Percentiles rank a stretch among this genome's conserved stretches.
Evolutionary conservation across 257 asterid species (phyloP).

Genomic region (Apocynum venetum): DNA sequence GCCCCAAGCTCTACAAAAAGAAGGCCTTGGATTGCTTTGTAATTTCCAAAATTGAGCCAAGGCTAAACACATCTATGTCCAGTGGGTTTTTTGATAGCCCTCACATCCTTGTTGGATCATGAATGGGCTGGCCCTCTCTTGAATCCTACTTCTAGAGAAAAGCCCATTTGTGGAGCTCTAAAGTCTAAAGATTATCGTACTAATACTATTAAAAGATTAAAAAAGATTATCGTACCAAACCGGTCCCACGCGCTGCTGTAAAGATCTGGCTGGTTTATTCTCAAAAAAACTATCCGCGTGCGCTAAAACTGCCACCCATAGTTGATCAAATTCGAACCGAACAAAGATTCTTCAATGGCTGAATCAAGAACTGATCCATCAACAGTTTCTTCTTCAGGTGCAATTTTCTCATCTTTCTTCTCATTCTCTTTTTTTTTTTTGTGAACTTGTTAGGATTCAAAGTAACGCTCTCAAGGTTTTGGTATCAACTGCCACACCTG

Average conservation of each 20-base stretch:
- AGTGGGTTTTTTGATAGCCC: no score
- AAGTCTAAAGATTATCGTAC: no score
- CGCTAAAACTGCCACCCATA: background rate
- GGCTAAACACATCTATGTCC: no score
- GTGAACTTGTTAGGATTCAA: background rate
- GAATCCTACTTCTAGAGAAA: no score
- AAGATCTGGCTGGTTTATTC: background rate
- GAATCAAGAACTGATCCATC: constrained; percentile 31
- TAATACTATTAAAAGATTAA: no score
- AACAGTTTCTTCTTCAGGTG: constrained; percentile 39
- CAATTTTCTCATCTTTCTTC: background rate
- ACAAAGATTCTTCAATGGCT: constrained; percentile 33
- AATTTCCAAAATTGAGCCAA: no score
- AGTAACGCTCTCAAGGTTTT: background rate
- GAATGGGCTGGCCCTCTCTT: no score
- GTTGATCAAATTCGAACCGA: constrained; percentile 5
- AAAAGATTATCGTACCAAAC: background rate
- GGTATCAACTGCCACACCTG: background rate
- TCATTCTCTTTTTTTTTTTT: background rate
- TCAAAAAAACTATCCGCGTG: background rate
- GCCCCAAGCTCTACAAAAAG: no score
- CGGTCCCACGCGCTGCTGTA: constrained; percentile 2
- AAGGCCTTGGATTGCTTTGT: no score
- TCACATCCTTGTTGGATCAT: no score
- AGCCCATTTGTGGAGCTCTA: no score